Percentiles rank a stretch among this genome's conserved stretches.
These are phyloP conservation scores for Geosmithia flava DNA, from an alignment of 2,329 filamentous ascomycete species.

Conservation along the genomic window DNA sequence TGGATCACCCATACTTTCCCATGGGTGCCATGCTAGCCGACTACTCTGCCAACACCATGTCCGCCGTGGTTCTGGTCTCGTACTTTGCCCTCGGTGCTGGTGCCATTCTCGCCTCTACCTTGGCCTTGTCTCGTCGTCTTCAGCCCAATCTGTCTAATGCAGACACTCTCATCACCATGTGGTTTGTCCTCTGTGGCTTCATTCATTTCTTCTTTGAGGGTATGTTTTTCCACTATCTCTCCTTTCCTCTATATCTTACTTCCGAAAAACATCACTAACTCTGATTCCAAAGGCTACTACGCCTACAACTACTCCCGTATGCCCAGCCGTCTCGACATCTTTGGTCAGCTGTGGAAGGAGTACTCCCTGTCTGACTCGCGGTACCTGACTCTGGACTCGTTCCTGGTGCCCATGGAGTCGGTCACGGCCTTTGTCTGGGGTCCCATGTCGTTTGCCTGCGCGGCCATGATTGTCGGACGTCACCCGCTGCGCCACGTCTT, in stretches of 20 bases:
- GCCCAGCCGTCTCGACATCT: conserved; percentile 24
- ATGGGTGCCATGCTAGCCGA: conserved; percentile 45
- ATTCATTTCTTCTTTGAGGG: conserved; percentile 31
- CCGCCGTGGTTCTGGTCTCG: conserved; percentile 43
- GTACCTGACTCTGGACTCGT: conserved; percentile 38
- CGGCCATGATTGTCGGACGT: conserved; percentile 26
- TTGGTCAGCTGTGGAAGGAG: conserved; percentile 46
- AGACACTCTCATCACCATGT: conserved; percentile 52
- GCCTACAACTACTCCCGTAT: conserved; percentile 28
- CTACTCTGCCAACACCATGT: conserved; percentile 55
- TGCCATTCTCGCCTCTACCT: conserved; percentile 44
- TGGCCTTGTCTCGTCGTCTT: conserved; percentile 35
- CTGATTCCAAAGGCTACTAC: conserved; percentile 29
- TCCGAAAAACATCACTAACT: background rate
- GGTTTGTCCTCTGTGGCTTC: conserved; percentile 61
- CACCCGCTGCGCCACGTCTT: conserved; percentile 35
- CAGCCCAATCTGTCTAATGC: conserved; percentile 36
- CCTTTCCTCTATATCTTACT: no score
- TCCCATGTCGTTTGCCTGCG: conserved; percentile 35
- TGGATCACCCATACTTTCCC: conserved; percentile 59
- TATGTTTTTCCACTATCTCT: conserved; percentile 4
- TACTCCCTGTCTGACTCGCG: conserved; percentile 44
- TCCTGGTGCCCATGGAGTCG: conserved; percentile 43
- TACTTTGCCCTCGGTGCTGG: conserved; percentile 45
- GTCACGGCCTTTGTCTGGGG: conserved; percentile 41